phyloP scores from a whole-genome alignment of 495 filamentous ascomycete species.

The Pyrenula massariospora region DNA sequence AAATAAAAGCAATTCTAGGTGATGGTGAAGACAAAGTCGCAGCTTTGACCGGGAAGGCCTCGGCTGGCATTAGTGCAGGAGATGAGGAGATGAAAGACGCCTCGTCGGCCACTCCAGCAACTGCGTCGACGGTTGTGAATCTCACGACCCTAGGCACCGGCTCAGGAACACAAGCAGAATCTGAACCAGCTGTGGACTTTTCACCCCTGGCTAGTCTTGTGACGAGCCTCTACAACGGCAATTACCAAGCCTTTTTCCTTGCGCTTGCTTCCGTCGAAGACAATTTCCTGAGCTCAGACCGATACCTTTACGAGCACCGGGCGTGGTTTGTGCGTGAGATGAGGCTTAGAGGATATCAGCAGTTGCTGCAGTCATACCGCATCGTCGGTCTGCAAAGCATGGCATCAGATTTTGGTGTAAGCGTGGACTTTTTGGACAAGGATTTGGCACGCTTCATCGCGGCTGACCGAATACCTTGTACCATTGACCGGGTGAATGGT shows the following conservation, averaged over 20 bases:
- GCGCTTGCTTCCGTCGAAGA: conserved; percentile 88
- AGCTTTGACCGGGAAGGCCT: conserved; percentile 62
- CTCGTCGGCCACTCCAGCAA: conserved; percentile 38
- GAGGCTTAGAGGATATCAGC: conserved; percentile 88
- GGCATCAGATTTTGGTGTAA: conserved; percentile 91
- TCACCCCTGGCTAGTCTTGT: conserved; percentile 76
- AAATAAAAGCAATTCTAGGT: conserved; percentile 93
- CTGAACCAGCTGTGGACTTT: conserved; percentile 68
- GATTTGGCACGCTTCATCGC: conserved; percentile 97
- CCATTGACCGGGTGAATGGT: conserved; percentile 92
- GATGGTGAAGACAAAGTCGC: conserved; percentile 76
- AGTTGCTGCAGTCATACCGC: conserved; percentile 92
- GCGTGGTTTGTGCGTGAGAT: conserved; percentile 97
- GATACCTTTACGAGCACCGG: conserved; percentile 86
- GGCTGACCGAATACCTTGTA: conserved; percentile 84
- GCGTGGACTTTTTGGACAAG: conserved; percentile 89
- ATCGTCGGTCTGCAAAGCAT: conserved; percentile 94
- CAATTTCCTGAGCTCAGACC: conserved; percentile 83
- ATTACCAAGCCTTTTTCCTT: conserved; percentile 87
- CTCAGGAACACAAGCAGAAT: conserved; percentile 54
- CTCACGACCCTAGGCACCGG: conserved; percentile 66
- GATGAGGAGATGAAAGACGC: conserved; percentile 73
- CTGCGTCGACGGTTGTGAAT: conserved; percentile 62
- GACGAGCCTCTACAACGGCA: conserved; percentile 79
- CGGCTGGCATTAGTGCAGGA: conserved; percentile 63